Evolutionary conservation across 768 basidiomycete species (phyloP).

Genomic region (Calocera viscosa): DNA sequence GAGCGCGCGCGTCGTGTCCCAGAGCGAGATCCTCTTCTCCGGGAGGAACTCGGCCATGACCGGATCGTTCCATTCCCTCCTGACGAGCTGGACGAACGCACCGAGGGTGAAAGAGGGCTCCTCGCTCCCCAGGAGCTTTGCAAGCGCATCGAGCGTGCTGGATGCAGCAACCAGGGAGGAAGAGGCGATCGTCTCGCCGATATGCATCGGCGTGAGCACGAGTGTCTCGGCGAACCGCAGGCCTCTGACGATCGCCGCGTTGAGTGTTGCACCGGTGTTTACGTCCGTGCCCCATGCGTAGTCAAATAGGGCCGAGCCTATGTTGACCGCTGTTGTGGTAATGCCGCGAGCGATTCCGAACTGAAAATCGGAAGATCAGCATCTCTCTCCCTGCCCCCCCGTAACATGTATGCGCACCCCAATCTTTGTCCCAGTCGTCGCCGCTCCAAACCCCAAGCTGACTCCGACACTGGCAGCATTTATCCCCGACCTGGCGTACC

Average conservation of each 20-base stretch:
- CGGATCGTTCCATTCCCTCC: constrained; percentile 57
- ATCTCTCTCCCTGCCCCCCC: too few species aligned
- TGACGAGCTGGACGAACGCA: constrained; percentile 61
- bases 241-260: constrained; percentile 46
- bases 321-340: constrained; percentile 43
- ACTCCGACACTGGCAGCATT: constrained; percentile 54
- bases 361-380: constrained; percentile 26
- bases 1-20: constrained; percentile 54
- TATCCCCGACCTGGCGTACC: constrained; percentile 29
- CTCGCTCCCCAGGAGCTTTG: constrained; percentile 61
- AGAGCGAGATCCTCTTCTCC: constrained; percentile 47
- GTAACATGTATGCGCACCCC: constrained; percentile 40
- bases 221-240: constrained; percentile 57
- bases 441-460: constrained; percentile 53
- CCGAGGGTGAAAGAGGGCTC: constrained; percentile 66
- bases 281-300: constrained; percentile 50
- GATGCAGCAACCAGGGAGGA: constrained; percentile 63
- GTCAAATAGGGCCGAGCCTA: constrained; percentile 51
- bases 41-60: constrained; percentile 42
- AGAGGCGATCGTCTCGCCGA: constrained; percentile 64
- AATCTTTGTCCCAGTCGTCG: constrained; percentile 52
- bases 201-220: constrained; percentile 58
- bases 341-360: constrained; percentile 57
- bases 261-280: constrained; percentile 46
- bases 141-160: constrained; percentile 60